phyloP scores from a whole-genome alignment of 2,329 filamentous ascomycete species.

The Colletotrichum sp. region DNA sequence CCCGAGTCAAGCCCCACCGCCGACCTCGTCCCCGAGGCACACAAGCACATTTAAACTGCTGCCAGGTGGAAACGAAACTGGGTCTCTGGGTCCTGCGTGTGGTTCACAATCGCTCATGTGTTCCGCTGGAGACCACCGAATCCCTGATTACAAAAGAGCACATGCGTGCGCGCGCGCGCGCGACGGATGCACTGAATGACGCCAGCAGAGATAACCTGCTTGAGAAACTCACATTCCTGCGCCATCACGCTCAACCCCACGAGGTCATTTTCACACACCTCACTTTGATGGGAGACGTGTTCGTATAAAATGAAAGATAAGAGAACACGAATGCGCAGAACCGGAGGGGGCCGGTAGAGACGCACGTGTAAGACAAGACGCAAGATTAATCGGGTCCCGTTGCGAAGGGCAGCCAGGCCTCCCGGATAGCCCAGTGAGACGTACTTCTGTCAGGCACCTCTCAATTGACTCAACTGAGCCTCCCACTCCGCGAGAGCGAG shows the following conservation, averaged over 20 bases:
- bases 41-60: not conserved
- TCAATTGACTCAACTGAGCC: not conserved
- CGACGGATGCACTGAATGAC: not conserved
- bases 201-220: not conserved
- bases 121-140: not conserved
- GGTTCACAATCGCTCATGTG: not conserved
- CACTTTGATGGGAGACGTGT: not conserved
- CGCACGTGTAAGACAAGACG: not conserved
- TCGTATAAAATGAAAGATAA: not conserved
- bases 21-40: not conserved
- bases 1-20: not conserved
- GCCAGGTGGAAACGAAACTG: not conserved
- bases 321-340: not conserved
- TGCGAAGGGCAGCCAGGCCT: not conserved
- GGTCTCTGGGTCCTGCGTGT: not conserved
- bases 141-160: not conserved
- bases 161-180: not conserved
- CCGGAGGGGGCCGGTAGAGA: not conserved
- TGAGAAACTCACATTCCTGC: not conserved
- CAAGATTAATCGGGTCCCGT: not conserved
- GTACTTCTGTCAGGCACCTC: not conserved
- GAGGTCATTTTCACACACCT: not conserved
- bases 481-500: not conserved
- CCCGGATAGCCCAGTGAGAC: not conserved
- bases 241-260: not conserved